phyloP scores from a whole-genome alignment of 1,284 basidiomycete species.

The Athelia sp. region DNA sequence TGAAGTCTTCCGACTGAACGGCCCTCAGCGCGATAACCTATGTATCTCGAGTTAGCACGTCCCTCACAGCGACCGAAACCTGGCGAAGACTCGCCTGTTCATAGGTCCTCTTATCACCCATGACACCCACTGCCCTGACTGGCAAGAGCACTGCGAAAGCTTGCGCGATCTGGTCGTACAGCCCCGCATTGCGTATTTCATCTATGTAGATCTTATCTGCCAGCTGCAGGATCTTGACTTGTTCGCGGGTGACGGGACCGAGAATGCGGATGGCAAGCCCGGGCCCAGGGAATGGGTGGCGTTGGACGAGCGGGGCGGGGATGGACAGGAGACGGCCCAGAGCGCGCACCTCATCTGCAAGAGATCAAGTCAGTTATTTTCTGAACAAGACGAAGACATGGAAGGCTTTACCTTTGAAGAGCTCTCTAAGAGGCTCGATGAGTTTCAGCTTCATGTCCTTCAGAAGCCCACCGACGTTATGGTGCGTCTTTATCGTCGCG shows the following conservation, averaged over 20 bases:
- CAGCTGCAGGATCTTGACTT: slow-evolving; percentile 92
- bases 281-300: slow-evolving; percentile 98
- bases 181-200: slow-evolving; percentile 88
- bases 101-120: slow-evolving; percentile 96
- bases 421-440: slow-evolving; percentile 94
- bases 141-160: slow-evolving; percentile 98
- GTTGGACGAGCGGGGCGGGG: slow-evolving; percentile 89
- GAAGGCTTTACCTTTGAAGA: slow-evolving; percentile 87
- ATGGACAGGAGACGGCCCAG: slow-evolving; percentile 90
- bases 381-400: slow-evolving; percentile 4
- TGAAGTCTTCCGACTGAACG: slow-evolving; percentile 93
- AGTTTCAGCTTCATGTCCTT: slow-evolving; percentile 99
- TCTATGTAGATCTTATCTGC: slow-evolving; percentile 98
- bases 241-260: slow-evolving; percentile 89
- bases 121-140: slow-evolving; percentile 95
- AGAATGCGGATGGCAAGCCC: slow-evolving; percentile 99
- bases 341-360: slow-evolving; percentile 89
- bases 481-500: slow-evolving; percentile 99
- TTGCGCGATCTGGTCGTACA: slow-evolving; percentile 95
- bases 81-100: slow-evolving; percentile 59
- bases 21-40: slow-evolving; percentile 81
- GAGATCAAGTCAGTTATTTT: neutral
- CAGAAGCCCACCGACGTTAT: slow-evolving; percentile 96
- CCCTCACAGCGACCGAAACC: neutral
- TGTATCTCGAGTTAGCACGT: neutral